Evolutionary conservation across 768 basidiomycete species (phyloP).

Genomic region (Tricholoma sp.): DNA sequence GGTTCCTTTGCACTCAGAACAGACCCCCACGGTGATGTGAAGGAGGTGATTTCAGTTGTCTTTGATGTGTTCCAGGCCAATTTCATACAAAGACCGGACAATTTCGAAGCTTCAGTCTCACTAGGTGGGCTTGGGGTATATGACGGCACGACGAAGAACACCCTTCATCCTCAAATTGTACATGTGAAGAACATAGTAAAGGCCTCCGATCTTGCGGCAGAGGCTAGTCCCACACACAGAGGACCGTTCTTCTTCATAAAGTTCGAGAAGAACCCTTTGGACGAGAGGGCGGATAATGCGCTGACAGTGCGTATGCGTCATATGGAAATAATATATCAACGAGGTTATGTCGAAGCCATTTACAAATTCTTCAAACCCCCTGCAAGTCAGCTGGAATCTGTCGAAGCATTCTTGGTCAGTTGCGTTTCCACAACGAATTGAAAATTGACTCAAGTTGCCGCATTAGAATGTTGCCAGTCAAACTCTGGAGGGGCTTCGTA

Average conservation of each 20-base stretch:
- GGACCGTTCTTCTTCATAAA: constrained; percentile 85
- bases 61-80: constrained; percentile 86
- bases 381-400: constrained; percentile 90
- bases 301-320: constrained; percentile 87
- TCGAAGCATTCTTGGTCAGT: constrained; percentile 84
- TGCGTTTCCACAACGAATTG: neutral
- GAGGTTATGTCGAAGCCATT: constrained; percentile 88
- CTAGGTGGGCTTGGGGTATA: constrained; percentile 84
- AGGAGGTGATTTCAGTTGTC: constrained; percentile 79
- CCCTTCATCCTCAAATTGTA: constrained; percentile 87
- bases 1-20: constrained; percentile 83
- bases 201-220: constrained; percentile 4
- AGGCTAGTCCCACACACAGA: constrained; percentile 11
- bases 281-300: constrained; percentile 87
- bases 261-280: constrained; percentile 89
- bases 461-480: constrained; percentile 82
- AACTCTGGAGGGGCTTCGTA: constrained; percentile 88
- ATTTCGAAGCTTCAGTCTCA: constrained; percentile 79
- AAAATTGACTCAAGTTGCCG: neutral
- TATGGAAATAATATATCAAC: constrained; percentile 96
- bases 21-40: constrained; percentile 58
- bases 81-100: constrained; percentile 80
- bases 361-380: constrained; percentile 92
- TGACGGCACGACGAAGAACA: constrained; percentile 82
- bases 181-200: constrained; percentile 42